phyloP scores from a whole-genome alignment of 2,329 filamentous ascomycete genomes.

The Dactylellina haptotyla region DNA sequence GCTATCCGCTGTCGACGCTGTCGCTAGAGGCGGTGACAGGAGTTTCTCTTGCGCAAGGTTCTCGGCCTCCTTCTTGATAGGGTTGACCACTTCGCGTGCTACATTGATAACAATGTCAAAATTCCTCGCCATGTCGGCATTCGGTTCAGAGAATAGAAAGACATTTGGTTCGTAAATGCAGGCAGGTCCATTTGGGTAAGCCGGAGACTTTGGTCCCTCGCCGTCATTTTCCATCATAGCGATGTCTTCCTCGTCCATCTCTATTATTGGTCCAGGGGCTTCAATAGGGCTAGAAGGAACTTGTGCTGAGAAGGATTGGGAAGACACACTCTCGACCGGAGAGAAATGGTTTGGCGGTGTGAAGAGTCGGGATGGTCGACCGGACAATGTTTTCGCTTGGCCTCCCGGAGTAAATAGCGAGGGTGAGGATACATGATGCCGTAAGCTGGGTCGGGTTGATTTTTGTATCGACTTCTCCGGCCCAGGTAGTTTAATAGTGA shows the following conservation, averaged over 20 bases:
- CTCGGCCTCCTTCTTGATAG: conserved; percentile 66
- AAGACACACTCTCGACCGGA: conserved; percentile 61
- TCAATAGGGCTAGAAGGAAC: conserved; percentile 57
- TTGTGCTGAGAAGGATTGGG: conserved; percentile 61
- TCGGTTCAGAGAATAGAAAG: conserved; percentile 82
- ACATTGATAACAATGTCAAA: conserved; percentile 89
- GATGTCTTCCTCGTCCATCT: conserved; percentile 70
- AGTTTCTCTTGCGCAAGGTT: conserved; percentile 59
- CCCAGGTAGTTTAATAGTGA: conserved; percentile 76
- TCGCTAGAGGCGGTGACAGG: conserved; percentile 66
- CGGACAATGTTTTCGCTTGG: conserved; percentile 57
- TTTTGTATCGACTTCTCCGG: conserved; percentile 62
- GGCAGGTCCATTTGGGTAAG: conserved; percentile 83
- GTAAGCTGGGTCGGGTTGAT: conserved; percentile 60
- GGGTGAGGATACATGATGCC: conserved; percentile 75
- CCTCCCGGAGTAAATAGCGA: conserved; percentile 72
- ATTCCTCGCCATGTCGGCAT: conserved; percentile 76
- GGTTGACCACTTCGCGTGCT: conserved; percentile 81
- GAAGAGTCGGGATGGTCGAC: conserved; percentile 64
- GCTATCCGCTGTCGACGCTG: conserved; percentile 69
- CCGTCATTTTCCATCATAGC: conserved; percentile 78
- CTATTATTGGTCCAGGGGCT: conserved; percentile 66
- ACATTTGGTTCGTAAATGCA: conserved; percentile 82
- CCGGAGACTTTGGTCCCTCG: conserved; percentile 79
- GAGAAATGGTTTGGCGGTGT: conserved; percentile 67